Conservation (phyloP, 305 asterid genomes). For the Fraxinus platypoda region DNA sequence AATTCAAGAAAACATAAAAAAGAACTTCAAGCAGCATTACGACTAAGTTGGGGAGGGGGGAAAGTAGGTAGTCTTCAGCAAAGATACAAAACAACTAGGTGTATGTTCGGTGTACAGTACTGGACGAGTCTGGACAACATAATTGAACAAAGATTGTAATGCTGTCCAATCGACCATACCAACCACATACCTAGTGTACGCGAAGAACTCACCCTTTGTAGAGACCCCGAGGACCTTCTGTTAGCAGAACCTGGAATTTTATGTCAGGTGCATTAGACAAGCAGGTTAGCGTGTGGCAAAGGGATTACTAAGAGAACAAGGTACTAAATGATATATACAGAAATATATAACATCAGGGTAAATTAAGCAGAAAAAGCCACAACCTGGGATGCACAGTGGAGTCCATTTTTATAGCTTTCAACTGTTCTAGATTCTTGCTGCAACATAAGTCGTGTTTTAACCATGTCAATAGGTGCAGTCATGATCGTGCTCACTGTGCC, state of each 20-base stretch:
- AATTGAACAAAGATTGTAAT: background rate
- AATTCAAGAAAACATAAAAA: conserved; percentile 7
- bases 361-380: conserved; percentile 26
- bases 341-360: conserved; percentile 3
- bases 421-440: conserved; percentile 62
- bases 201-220: conserved; percentile 80
- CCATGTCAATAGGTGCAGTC: conserved; percentile 89
- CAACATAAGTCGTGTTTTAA: conserved; percentile 96
- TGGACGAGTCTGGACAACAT: background rate
- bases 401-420: conserved; percentile 71
- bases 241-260: conserved; percentile 66
- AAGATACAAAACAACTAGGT: background rate
- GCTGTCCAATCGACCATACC: background rate
- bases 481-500: conserved; percentile 81
- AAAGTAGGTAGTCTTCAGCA: background rate
- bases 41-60: background rate
- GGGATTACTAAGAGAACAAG: conserved; percentile 18
- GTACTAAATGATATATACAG: background rate
- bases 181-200: background rate
- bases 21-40: background rate
- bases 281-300: background rate
- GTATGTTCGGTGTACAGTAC: background rate
- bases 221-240: conserved; percentile 89
- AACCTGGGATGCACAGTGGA: conserved; percentile 93
- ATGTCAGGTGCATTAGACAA: conserved; percentile 15